Evolutionary conservation across 2,329 filamentous ascomycete species (phyloP).

Genomic region (Ophiosphaerella korrae): DNA sequence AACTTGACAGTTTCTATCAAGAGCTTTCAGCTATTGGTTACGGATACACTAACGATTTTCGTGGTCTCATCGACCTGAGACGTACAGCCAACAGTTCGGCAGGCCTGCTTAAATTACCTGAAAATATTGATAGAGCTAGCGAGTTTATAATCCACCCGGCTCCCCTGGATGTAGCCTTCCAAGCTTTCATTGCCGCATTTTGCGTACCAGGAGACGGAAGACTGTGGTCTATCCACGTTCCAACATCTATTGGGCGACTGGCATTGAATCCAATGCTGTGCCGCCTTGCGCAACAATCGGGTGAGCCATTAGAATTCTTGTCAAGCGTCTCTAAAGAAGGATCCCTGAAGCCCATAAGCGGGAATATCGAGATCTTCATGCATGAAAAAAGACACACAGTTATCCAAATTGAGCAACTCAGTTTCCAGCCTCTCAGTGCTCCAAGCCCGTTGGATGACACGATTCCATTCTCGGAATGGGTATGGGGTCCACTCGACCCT

Average conservation of each 20-base stretch:
- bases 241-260: not conserved
- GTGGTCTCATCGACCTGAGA: not conserved
- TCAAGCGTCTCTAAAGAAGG: no score
- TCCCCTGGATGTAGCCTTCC: constrained; percentile 36
- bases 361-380: not conserved
- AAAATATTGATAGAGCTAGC: not conserved
- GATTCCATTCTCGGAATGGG: not conserved
- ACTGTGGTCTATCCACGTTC: not conserved
- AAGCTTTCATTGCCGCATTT: constrained; percentile 28
- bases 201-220: constrained; percentile 16
- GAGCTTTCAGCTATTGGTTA: not conserved
- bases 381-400: not conserved
- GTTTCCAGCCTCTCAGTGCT: not conserved
- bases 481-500: not conserved
- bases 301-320: no score
- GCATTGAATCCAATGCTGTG: not conserved
- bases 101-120: not conserved
- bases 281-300: not conserved
- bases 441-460: not conserved
- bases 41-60: not conserved
- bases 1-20: not conserved
- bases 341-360: no score
- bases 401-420: not conserved
- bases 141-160: constrained; percentile 26
- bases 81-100: not conserved